Percentiles rank a stretch among this genome's conserved stretches.
Conservation (phyloP, 306 rosid species). For the Lathyrus tuberosus region DNA sequence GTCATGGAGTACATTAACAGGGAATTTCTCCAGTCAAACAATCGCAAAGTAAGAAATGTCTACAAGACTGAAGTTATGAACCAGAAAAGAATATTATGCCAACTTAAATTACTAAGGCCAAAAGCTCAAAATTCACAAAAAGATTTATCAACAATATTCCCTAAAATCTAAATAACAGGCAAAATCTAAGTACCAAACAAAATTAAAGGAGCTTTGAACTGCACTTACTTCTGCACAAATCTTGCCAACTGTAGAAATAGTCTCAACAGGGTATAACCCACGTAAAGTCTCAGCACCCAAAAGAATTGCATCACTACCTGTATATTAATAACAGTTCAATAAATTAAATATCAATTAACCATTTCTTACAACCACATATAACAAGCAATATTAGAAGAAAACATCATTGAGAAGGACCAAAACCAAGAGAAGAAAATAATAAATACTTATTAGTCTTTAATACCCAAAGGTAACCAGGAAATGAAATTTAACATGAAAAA, state of each 20-base stretch:
- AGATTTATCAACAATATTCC: conserved; percentile 17
- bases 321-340: conserved; percentile 37
- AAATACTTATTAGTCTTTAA: not conserved
- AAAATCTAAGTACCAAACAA: conserved; percentile 32
- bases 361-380: conserved; percentile 22
- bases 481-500: conserved; percentile 4
- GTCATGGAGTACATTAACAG: not conserved
- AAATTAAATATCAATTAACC: conserved; percentile 22
- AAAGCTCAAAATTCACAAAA: conserved; percentile 14
- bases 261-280: conserved; percentile 91
- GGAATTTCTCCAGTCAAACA: conserved; percentile 15
- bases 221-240: conserved; percentile 84
- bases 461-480: not conserved
- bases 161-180: conserved; percentile 13
- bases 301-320: conserved; percentile 99
- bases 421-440: not conserved
- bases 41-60: conserved; percentile 3
- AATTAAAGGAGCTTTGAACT: conserved; percentile 13
- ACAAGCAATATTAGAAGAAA: conserved; percentile 19
- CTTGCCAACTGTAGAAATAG: conserved; percentile 88
- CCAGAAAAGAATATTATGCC: conserved; percentile 19
- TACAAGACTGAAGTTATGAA: conserved; percentile 23
- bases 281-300: conserved; percentile 98
- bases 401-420: conserved; percentile 2
- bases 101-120: conserved; percentile 28